These are phyloP conservation scores for Casaregolazyma lundiana DNA, from an alignment of 1,139 yeast species.

Conservation along the genomic window DNA sequence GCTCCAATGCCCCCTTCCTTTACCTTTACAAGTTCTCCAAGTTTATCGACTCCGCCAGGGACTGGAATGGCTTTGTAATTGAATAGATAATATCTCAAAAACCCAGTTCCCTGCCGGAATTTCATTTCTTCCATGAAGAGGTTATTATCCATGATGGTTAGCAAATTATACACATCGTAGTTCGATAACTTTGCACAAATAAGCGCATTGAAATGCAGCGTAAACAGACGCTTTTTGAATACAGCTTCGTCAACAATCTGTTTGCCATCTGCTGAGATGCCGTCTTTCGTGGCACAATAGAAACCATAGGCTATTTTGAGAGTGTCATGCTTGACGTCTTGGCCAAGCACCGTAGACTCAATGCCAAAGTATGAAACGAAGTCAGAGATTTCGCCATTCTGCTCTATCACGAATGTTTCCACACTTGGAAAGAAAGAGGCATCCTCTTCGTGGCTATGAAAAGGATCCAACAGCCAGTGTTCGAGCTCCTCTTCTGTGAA, in stretches of 20 bases:
- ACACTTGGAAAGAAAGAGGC: slow-evolving; percentile 46
- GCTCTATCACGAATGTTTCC: slow-evolving; percentile 67
- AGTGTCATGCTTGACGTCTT: slow-evolving; percentile 55
- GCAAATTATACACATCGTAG: slow-evolving; percentile 91
- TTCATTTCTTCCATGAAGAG: slow-evolving; percentile 74
- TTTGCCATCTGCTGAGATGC: slow-evolving; percentile 20
- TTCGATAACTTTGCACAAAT: slow-evolving; percentile 60
- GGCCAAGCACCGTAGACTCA: slow-evolving; percentile 76
- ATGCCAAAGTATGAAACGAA: slow-evolving; percentile 84
- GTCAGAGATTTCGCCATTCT: slow-evolving; percentile 65
- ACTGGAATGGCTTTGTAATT: slow-evolving; percentile 82
- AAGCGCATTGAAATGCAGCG: slow-evolving; percentile 69
- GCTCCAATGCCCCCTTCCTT: slow-evolving; percentile 77
- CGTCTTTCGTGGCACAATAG: slow-evolving; percentile 68
- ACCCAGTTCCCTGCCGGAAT: slow-evolving; percentile 94
- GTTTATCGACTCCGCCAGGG: slow-evolving; percentile 66
- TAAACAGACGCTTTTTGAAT: slow-evolving; percentile 55
- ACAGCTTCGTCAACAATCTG: slow-evolving; percentile 25
- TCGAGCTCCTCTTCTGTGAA: slow-evolving; percentile 65
- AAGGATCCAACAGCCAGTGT: slow-evolving; percentile 71
- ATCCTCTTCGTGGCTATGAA: slow-evolving; percentile 26
- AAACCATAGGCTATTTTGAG: slow-evolving; percentile 84
- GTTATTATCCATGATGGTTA: slow-evolving; percentile 85
- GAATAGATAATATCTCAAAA: slow-evolving; percentile 82
- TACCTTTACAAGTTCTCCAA: slow-evolving; percentile 44